These are phyloP conservation scores for Aspergillus bridgeri DNA, from an alignment of 495 filamentous ascomycete species.

Conservation along the genomic window DNA sequence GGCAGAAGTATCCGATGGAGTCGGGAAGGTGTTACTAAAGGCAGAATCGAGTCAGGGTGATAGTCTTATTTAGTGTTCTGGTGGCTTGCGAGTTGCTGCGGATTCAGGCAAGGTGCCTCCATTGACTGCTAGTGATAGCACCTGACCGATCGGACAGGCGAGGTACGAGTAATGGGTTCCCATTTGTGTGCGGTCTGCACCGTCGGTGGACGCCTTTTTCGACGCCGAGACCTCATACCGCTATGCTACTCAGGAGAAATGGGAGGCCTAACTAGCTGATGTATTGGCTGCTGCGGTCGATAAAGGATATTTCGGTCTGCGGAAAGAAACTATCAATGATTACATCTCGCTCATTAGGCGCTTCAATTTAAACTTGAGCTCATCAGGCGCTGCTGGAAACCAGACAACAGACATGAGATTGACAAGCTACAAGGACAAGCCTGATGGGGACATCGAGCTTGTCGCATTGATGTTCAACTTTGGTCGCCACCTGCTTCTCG, in stretches of 20 bases:
- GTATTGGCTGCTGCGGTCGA: constrained; percentile 9
- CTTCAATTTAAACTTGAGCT: constrained; percentile 19
- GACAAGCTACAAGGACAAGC: constrained; percentile 7
- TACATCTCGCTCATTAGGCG: constrained; percentile 16
- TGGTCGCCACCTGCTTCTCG: constrained; percentile 35
- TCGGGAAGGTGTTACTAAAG: background rate
- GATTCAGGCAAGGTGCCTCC: background rate
- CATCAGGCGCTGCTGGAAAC: constrained; percentile 6
- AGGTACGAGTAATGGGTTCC: background rate
- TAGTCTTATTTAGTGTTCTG: constrained; percentile 7
- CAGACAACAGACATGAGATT: constrained; percentile 20
- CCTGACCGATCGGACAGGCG: background rate
- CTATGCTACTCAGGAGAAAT: background rate
- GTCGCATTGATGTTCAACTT: constrained; percentile 35
- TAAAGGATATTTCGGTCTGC: constrained; percentile 8
- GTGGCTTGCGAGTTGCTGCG: constrained; percentile 3
- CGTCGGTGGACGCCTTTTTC: constrained; percentile 16
- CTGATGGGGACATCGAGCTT: constrained; percentile 25
- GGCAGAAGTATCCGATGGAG: background rate
- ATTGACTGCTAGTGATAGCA: background rate
- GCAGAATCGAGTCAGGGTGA: background rate
- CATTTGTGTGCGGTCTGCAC: background rate
- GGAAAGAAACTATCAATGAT: constrained; percentile 13
- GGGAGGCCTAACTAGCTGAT: constrained; percentile 3
- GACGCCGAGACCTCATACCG: constrained; percentile 16